Base-by-base conservation (phyloP, 2,329 filamentous ascomycete genomes). In the Pyrenochaeta sp. region DNA sequence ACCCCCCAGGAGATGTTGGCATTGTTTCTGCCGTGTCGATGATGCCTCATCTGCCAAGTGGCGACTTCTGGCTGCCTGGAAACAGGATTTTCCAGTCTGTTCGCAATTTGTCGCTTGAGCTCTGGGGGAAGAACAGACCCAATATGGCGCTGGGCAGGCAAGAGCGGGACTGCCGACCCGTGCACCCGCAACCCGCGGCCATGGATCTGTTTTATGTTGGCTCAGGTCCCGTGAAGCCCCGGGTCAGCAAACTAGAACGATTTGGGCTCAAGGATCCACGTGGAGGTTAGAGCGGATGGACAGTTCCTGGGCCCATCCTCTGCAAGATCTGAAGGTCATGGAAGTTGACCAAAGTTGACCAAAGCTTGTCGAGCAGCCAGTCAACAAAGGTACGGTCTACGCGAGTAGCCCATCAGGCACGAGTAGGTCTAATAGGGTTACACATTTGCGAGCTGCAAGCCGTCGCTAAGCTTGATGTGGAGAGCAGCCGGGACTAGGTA, bases 141-240 rank as follows among this genome's bases (percentile, higher is more conserved):
- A 36, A 29, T 29, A 48, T 21, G 45, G 49, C 51, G 49, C 51
- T 49, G 47, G 52, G 46, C 23, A 55, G 49, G 49, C 35, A 40
- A 45, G 35, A 51, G 57, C 54, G 59, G 56, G 56, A 58, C 45
- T 60, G 51, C 60, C 55, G 58, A 61, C 49, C 58, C 56, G 61
- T 53, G 32, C 27, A 47, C 54, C 54, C 54, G 50, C 46, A 51
- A 53, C 56, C 61, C 61, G 57, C 48, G 32, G 54, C 58, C 56
- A 58, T 58, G 61, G 61, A 55, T 52, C 51, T 47, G 53, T 55
- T 31, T 47, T 35, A 39, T 52, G 32, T 33, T 48, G 44, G 47
- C 43, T 47, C 23, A 35, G 43, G 27, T 52, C 53, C 52, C 60
- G 54, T 51, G 45, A 32, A 32, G 53, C 56, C 56, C 49, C 53